These are phyloP conservation scores for Pseudoperonospora humuli DNA, from an alignment of 352 stramenopile species.

Conservation along the genomic window DNA sequence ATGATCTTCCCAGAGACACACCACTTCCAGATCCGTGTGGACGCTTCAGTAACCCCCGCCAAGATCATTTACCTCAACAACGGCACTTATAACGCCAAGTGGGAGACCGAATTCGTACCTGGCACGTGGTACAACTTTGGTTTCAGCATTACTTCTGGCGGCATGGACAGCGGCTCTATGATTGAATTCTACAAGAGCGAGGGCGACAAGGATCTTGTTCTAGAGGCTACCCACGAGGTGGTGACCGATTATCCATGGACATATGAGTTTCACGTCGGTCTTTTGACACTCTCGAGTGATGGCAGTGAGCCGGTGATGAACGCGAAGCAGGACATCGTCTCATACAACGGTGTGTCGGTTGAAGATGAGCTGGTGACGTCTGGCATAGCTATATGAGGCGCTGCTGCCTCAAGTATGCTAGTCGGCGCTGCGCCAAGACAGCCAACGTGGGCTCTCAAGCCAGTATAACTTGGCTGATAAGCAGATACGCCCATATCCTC, in stretches of 20 bases:
- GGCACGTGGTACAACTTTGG: constrained; percentile 68
- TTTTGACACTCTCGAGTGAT: constrained; percentile 59
- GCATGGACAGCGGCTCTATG: no score
- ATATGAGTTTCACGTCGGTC: constrained; percentile 62
- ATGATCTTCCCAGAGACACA: constrained; percentile 56
- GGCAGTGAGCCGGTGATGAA: constrained; percentile 43
- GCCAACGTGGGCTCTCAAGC: no score
- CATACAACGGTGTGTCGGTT: constrained; percentile 55
- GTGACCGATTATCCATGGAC: no score
- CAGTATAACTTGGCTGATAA: no score
- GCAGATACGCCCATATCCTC: no score
- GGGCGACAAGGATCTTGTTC: constrained; percentile 14
- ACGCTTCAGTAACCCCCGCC: no score
- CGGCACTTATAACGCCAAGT: constrained; percentile 36
- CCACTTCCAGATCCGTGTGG: constrained; percentile 51
- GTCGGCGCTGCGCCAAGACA: no score
- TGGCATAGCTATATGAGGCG: no score
- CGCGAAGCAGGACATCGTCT: constrained; percentile 43
- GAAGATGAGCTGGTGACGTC: no score
- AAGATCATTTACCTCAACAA: no score
- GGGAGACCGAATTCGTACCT: constrained; percentile 40
- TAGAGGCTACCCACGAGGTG: no score
- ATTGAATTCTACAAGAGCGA: constrained; percentile 52
- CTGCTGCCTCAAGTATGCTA: no score
- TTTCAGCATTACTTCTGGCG: constrained; percentile 29